Evolutionary conservation across 352 stramenopile species (phyloP).

Genomic region (Globisporangium cystogenes): DNA sequence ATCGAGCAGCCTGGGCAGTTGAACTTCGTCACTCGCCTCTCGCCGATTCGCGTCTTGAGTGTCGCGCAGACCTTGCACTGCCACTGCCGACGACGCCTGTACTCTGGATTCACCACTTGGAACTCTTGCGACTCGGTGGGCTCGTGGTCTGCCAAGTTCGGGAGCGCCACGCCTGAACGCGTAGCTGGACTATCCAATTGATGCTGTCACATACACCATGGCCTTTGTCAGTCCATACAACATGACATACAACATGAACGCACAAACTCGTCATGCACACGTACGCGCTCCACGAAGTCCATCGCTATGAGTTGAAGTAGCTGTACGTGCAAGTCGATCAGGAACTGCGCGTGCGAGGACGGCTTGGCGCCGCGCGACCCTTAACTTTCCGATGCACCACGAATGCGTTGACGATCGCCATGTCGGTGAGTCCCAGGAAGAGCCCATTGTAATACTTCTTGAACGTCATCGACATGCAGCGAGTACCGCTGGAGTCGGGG

Average conservation of each 20-base stretch:
- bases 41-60: background rate
- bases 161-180: background rate
- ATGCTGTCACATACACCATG: too few relatives aligned
- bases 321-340: background rate
- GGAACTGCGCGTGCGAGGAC: background rate
- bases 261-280: background rate
- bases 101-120: background rate
- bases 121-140: background rate
- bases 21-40: background rate
- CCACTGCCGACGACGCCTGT: background rate
- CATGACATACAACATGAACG: background rate
- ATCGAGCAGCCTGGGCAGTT: background rate
- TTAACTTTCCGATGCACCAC: background rate
- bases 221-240: background rate
- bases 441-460: background rate
- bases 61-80: background rate
- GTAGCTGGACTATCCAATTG: background rate
- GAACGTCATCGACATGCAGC: background rate
- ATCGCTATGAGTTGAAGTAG: background rate
- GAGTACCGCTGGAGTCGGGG: background rate
- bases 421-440: background rate
- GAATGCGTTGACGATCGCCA: background rate
- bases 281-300: background rate
- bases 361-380: background rate
- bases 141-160: background rate